Percentiles rank a stretch among this genome's conserved stretches.
These are phyloP conservation scores for Petasospora fabianii DNA, from an alignment of 1,139 yeast species.

Conservation along the genomic window DNA sequence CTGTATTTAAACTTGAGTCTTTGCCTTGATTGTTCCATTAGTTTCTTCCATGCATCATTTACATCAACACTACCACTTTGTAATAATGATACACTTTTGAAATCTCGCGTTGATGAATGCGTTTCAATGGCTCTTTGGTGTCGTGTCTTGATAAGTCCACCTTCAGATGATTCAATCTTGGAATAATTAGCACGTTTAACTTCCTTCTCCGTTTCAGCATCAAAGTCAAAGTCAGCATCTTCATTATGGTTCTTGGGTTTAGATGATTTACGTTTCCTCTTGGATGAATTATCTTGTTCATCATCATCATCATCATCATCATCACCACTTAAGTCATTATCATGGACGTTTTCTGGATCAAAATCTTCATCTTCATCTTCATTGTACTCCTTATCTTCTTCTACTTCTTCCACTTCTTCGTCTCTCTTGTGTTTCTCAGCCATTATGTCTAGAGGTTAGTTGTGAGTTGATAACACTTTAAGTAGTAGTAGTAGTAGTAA, in stretches of 20 bases:
- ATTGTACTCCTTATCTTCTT: slow-evolving; percentile 14
- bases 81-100: slow-evolving; percentile 29
- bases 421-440: neutral
- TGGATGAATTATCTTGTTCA: slow-evolving; percentile 19
- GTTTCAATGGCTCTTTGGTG: slow-evolving; percentile 46
- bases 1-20: slow-evolving; percentile 25
- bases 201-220: slow-evolving; percentile 33
- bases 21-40: slow-evolving; percentile 27
- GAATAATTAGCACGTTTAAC: slow-evolving; percentile 37
- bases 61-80: slow-evolving; percentile 38
- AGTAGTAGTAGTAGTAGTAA: no score
- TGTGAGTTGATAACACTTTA: no score
- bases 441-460: no score
- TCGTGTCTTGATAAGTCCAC: slow-evolving; percentile 56
- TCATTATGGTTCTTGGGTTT: slow-evolving; percentile 2
- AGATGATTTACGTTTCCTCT: no score
- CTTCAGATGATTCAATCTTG: slow-evolving; percentile 44
- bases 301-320: slow-evolving; percentile 39
- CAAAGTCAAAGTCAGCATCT: slow-evolving; percentile 36
- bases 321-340: slow-evolving; percentile 41
- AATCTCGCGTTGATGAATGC: slow-evolving; percentile 26
- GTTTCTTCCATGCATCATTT: slow-evolving; percentile 50
- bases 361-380: slow-evolving; percentile 39
- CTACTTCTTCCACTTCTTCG: slow-evolving; percentile 3
- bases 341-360: slow-evolving; percentile 38